Evolutionary conservation across 2,329 filamentous ascomycete species (phyloP).

Genomic region (Aspergillus sp.): DNA sequence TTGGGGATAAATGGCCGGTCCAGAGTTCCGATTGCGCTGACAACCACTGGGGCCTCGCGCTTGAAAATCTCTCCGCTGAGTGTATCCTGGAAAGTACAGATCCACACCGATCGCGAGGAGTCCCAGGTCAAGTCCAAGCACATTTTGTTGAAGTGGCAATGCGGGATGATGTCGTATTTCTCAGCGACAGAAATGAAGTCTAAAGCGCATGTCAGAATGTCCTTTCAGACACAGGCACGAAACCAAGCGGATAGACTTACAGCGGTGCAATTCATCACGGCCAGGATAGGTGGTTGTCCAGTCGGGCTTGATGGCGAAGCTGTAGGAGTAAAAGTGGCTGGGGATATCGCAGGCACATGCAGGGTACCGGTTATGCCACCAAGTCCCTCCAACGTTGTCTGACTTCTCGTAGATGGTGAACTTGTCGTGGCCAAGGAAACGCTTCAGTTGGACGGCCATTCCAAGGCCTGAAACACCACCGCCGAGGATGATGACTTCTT

Average conservation of each 20-base stretch:
- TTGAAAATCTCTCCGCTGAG: neutral
- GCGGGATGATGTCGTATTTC: neutral
- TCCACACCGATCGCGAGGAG: neutral
- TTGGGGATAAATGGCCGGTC: neutral
- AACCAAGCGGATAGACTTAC: neutral
- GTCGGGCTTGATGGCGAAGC: constrained; percentile 43
- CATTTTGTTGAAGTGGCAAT: neutral
- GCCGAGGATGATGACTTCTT: constrained; percentile 7
- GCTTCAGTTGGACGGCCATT: constrained; percentile 4
- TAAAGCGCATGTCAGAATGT: neutral
- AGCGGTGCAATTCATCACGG: neutral
- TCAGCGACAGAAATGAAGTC: neutral
- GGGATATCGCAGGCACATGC: constrained; percentile 37
- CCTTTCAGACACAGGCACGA: too few species aligned
- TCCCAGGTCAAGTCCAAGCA: neutral
- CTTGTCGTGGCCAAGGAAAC: neutral
- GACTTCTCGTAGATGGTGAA: constrained; percentile 30
- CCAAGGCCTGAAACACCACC: neutral
- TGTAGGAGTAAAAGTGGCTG: constrained; percentile 37
- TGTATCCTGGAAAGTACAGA: neutral
- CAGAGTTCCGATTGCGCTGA: neutral
- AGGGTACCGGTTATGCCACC: constrained; percentile 33
- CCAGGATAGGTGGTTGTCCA: constrained; percentile 44
- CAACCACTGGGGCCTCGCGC: neutral
- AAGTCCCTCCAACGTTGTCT: constrained; percentile 30